phyloP scores from a whole-genome alignment of 2,329 filamentous ascomycete genomes.

The Rhexocercosporidium sp. region DNA sequence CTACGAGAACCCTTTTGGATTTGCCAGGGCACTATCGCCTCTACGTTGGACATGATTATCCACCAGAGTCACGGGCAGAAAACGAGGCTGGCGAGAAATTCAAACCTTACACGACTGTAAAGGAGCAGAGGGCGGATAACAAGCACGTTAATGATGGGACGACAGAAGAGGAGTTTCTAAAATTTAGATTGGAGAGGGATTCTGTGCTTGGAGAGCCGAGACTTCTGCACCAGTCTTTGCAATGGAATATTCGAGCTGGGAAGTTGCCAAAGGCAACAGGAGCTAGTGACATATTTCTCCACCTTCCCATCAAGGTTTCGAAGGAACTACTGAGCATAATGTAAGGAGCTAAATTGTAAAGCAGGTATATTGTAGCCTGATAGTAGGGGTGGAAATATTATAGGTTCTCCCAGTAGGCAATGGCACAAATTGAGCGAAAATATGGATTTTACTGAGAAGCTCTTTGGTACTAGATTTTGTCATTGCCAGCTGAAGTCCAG shows the following conservation, averaged over 20 bases:
- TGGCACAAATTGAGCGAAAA: too few relatives aligned
- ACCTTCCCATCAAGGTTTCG: too few relatives aligned
- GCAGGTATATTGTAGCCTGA: too few relatives aligned
- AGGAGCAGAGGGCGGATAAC: conserved; percentile 52
- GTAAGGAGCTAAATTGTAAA: too few relatives aligned
- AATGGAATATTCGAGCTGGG: conserved; percentile 56
- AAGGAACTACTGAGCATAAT: too few relatives aligned
- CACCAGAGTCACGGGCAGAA: conserved; percentile 43
- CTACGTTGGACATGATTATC: conserved; percentile 62
- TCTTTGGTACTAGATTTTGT: too few relatives aligned
- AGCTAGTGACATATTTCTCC: too few relatives aligned
- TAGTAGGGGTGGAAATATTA: too few relatives aligned
- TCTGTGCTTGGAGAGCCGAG: conserved; percentile 49
- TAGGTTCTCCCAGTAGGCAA: too few relatives aligned
- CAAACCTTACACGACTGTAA: conserved; percentile 50
- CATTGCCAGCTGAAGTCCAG: too few relatives aligned
- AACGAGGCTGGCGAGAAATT: conserved; percentile 35
- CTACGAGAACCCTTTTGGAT: conserved; percentile 49
- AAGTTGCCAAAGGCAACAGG: conserved; percentile 14
- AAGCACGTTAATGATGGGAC: conserved; percentile 53
- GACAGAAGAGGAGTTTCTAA: conserved; percentile 51
- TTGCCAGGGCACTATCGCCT: conserved; percentile 52
- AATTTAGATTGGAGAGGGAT: conserved; percentile 51
- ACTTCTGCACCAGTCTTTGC: conserved; percentile 56
- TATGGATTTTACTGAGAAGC: too few relatives aligned